Conservation (phyloP, 306 rosid species). For the Trifolium subterraneum region DNA sequence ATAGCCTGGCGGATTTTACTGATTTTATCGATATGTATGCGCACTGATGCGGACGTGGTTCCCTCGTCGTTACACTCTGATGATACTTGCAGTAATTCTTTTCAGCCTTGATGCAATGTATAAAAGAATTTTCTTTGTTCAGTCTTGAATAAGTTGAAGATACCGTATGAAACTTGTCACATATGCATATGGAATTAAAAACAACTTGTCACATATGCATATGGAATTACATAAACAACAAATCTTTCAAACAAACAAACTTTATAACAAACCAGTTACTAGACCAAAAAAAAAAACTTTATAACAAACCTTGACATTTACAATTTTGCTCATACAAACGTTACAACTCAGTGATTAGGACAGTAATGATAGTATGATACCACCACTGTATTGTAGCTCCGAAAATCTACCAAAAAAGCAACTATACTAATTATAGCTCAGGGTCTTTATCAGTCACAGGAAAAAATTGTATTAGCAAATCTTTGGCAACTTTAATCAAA, state of each 20-base stretch:
- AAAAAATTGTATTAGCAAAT: slow-evolving; percentile 54
- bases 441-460: slow-evolving; percentile 30
- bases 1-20: too few species aligned
- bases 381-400: background rate
- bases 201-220: background rate
- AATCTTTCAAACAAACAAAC: background rate
- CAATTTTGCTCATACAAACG: background rate
- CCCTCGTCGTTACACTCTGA: too few species aligned
- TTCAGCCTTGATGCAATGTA: background rate
- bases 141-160: background rate
- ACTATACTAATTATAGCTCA: slow-evolving; percentile 43
- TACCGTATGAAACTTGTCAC: background rate
- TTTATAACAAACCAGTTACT: too few species aligned
- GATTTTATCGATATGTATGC: too few species aligned
- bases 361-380: background rate
- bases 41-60: too few species aligned
- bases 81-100: too few species aligned
- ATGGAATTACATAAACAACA: background rate
- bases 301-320: background rate
- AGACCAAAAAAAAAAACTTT: too few species aligned
- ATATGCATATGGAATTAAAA: background rate
- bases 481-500: slow-evolving; percentile 60
- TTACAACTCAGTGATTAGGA: background rate
- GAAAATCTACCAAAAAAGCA: background rate
- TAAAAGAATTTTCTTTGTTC: background rate